Base-by-base conservation (phyloP, 306 rosid species). In the Dalbergia cochinchinensis region DNA sequence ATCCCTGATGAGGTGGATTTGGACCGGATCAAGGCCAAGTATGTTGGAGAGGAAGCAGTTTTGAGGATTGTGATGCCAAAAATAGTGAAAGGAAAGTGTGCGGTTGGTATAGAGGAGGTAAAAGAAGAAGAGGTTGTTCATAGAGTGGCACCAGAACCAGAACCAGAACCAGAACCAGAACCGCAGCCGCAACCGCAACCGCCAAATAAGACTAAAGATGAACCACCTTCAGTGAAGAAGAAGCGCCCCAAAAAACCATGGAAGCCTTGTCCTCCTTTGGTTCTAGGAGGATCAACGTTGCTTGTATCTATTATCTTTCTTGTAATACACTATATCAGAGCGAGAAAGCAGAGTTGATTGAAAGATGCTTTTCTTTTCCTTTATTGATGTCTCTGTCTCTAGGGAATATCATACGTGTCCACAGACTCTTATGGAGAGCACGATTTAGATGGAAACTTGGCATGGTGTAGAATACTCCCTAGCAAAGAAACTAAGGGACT, bases 51-150 rank as follows among this genome's bases (percentile, higher is more conserved):
- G 31, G 91, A 88, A 13, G 85, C 86, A 12, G 20, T 42, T 19
- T 83, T 93, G 60, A 87, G 74, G 4, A 90, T 90, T 8, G 15
- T 82, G 35, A 90, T 93, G 91, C 93, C 94, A 22, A 93, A 91
- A 77, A 74, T 19, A 35, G 83, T 20, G 39, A 88, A 90, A 74
- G 90, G 93, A 14, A 44, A 60, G 2, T 6, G 62, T 6, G 87
- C 88, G 33, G 77, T 57, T 47, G 78, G 71, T 62, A 78, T 88
- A 42, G 86, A 89, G 83, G 97, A 92, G 79, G 86, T 88, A 69
- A 77, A 74, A 65, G 91, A 91, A 81, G 86, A 88, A 65, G 79
- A 81, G 67, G 81, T 71, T 66, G 83, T 34, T 44, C 65, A 67
- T 50, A 80, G 31, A 13, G 74, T 50, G 50, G 65, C 20, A 80